Base-by-base conservation (phyloP, 1,139 yeast species). In the Yamadazyma buinensis region DNA sequence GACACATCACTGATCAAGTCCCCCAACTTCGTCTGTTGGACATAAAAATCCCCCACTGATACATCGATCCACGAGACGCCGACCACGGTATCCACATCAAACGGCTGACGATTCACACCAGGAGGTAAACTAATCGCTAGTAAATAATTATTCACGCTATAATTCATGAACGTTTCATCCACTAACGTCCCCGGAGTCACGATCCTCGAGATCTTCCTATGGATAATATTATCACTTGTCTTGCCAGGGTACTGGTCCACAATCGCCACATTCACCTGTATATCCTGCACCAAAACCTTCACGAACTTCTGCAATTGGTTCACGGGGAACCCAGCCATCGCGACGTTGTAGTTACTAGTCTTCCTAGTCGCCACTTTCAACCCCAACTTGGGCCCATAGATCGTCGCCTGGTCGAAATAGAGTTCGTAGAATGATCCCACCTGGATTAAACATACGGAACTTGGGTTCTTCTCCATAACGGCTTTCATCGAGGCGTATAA, bases 251-350 rank as follows among this genome's bases (percentile, higher is more conserved):
- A 72, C 52, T 88, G 97, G 39, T 88, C 95, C 14, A 87, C 76
- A 14, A 90, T 70, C 0, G 92, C 95, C 0, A 88, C 97, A 34
- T 80, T 82, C 30, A 70, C 71, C 4, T 77, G 80, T 24, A 75
- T 59, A 30, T 81, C 86, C 39, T 80, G 79, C 1, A 90, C 95
- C 29, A 90, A 67, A 3, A 78, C 66, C 48, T 80, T 79, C 26
- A 88, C 73, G 48, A 85, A 88, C 41, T 87, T 75, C 37, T 81
- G 84, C 22, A 88, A 58, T 43, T 82, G 88, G 32, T 61, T 61
- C 8, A 73, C 64, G 0, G 98, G 97, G 49, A 92, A 92, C 0
- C 98, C 98, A 0, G 97, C 87, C 85, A 92, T 87, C 1, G 95
- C 78, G 1, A 88, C 77, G 7, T 58, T 59, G 30, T 68, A 73